Percentiles rank a stretch among this genome's conserved stretches.
Conservation (phyloP, 345 rosid genomes). For the Eucalyptus coolabah region DNA sequence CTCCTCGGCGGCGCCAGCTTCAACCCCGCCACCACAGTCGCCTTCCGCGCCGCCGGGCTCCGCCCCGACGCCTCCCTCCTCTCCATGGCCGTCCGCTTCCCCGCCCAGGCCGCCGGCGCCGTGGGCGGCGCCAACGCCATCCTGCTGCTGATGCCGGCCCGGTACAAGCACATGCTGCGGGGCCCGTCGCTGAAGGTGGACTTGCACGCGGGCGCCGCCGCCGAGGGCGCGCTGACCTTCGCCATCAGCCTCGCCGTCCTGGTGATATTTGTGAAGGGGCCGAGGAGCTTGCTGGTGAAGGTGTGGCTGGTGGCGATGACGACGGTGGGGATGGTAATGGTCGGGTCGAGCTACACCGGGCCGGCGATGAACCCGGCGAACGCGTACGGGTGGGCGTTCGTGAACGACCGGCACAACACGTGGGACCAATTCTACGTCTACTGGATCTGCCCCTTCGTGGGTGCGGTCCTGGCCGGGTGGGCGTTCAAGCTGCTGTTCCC, state of each 20-base stretch:
- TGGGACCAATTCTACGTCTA: conserved; percentile 66
- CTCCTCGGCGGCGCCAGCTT: conserved; percentile 41
- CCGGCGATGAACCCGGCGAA: conserved; percentile 70
- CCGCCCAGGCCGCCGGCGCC: conserved; percentile 45
- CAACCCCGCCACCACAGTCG: conserved; percentile 33
- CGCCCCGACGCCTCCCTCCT: conserved; percentile 19
- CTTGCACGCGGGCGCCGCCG: conserved; percentile 44
- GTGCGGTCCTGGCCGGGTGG: conserved; percentile 39
- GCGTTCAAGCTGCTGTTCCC: conserved; percentile 17
- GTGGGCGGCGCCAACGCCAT: conserved; percentile 27
- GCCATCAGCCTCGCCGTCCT: conserved; percentile 23
- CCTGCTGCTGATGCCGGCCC: conserved; percentile 27
- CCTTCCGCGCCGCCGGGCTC: conserved; percentile 31
- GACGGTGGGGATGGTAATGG: conserved; percentile 25
- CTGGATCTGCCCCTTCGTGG: conserved; percentile 51
- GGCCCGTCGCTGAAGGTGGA: conserved; percentile 58
- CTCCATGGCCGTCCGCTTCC: conserved; percentile 40
- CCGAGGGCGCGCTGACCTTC: conserved; percentile 46
- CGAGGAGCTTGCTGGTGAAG: conserved; percentile 25
- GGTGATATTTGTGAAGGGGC: conserved; percentile 32
- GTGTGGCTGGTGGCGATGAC: conserved; percentile 32
- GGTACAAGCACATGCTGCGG: conserved; percentile 24
- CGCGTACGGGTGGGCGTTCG: conserved; percentile 75
- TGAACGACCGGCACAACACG: conserved; percentile 39
- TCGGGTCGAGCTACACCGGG: conserved; percentile 49